Base-by-base conservation (phyloP, 495 filamentous ascomycete species). In the Immersiella caudata region DNA sequence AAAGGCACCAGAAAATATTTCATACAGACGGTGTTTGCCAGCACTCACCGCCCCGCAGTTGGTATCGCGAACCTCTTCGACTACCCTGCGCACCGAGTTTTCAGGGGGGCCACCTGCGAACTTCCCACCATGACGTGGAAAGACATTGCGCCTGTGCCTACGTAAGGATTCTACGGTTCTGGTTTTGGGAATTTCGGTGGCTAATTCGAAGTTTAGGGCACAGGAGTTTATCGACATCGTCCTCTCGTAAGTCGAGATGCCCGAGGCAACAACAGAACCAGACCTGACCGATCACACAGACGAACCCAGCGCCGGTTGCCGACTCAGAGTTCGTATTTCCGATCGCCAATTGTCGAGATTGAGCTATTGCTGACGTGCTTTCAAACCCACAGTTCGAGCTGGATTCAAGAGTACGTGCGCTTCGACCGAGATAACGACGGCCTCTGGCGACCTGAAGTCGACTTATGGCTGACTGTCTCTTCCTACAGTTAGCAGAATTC, bases 151-250 rank as follows among this genome's bases (percentile, higher is more conserved):
- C 94, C 96, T 66, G 95, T 99, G 70, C 95, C 95, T 33, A 96
- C 92, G 70, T 90, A 86, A 74, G 89, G 22, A 50, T 40, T 8
- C 5, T 16, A 35, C 25, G 12, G 11, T 35, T 51, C 51, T 21
- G 24, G 12, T 21, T 21, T 29, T 62, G 21, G 20, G 12, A 21
- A 12, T 14, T 33, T 59, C 50, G 49, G 50, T 63, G 6, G 55
- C 63, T 71, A 33, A 73, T 56, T 50, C n/a, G 20, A 35, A 46
- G 18, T 68, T 11, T 50, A 76, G 73, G 69, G 69, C 75, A 64
- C 75, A 96, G 82, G 95, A 99, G 80, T 99, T 99, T 75, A 84
- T 99, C 67, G 95, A 99, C 78, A 97, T 99, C 73, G 93, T 98
- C 70, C 87, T 99, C 40, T 77, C 75, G 71, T 76, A 63, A 73